Evolutionary conservation across 306 rosid genomes (phyloP), one percentile per base, ranked within the genome.

Genomic region (Erythrophleum fordii): DNA sequence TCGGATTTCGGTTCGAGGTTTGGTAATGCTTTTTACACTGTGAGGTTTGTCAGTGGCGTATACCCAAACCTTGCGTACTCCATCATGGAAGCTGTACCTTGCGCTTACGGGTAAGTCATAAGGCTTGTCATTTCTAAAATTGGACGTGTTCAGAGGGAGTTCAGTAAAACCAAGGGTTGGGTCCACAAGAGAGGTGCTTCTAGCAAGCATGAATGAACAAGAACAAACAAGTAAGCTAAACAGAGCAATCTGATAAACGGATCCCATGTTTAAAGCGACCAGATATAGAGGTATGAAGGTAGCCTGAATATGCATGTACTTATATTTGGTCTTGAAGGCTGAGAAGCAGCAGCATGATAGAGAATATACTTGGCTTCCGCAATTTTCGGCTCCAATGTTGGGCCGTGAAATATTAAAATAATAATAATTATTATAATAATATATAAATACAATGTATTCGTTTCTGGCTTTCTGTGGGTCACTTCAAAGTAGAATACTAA

Each of bases 11-110:
- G 86, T 44, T n/a, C 70, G 72, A 25, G 85, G 78, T 0, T 8
- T 20, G 34, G 81, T 82, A 22, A 13, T 18, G 46, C 85, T 82
- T 3, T 10, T 12, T 22, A 2, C n/a, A 13, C 56, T 13, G 16
- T 75, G 84, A 76, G 86, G 81, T 29, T 75, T 80, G 71, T 83
- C 86, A 6, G 75, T 70, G 26, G 85, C 66, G 75, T 79, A 86
- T 14, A 80, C 82, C 84, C 86, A 76, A 13, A 59, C 29, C 31
- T 42, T 77, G 61, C 80, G 87, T 61, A 80, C 65, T 77, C 85
- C 86, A 34, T 72, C 0, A 3, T 72, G 41, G 49, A 83, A 83
- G 44, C 83, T 31, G 25, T 83, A 83, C 11, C 81, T 80, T 55
- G 71, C 70, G 9, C 61, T 41, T 26, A 37, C 18, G 0, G 79